Evolutionary conservation across 768 basidiomycete genomes (phyloP), one percentile per base, ranked within the genome.

Genomic region (Leccinum obscurum): DNA sequence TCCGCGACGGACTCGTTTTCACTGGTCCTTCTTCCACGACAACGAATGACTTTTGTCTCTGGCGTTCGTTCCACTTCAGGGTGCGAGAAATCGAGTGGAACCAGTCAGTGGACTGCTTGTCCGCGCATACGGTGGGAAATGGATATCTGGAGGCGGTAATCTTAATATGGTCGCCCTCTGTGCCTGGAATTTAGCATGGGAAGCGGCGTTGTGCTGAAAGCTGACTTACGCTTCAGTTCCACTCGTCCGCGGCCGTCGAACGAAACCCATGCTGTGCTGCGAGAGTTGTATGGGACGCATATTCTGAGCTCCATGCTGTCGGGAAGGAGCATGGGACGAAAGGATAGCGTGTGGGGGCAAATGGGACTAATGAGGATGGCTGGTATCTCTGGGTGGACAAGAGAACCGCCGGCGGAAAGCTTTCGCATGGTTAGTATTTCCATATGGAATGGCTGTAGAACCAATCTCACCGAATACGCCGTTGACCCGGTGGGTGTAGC

Each of bases 91-190:
- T 98, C 4, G 96, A 85, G 62, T 93, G 88, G 86, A 99, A 98
- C 97, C 97, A 99, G 70, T 99, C 97, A 3, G 92, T 93, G 20
- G 95, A 97, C 71, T 97, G 95, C 63, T 95, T 97, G 72, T 97
- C 93, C 7, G 93, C 94, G 69, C 96, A 98, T 6, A 99, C 95
- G 3, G 97, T 98, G 7, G 97, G 97, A 82, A 98, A 98, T 5
- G 97, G 97, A 73, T 93, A 99, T 71, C 89, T 93, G 1, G 95
- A 97, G 0, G 97, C 96, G 1, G 92, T 95, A 59, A 99, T 89
- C 77, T 96, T 98, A 79, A 99, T 98, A 72, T 98, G 96, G 69
- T 99, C 97, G 46, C 97, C 97, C 88, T 98, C 95, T 98, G 77
- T 39, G 63, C 34, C 57, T 4, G 35, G 24, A 2, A 48, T 56